phyloP scores from a whole-genome alignment of 169 alveolate genomes.

The Eimeria necatrix region DNA sequence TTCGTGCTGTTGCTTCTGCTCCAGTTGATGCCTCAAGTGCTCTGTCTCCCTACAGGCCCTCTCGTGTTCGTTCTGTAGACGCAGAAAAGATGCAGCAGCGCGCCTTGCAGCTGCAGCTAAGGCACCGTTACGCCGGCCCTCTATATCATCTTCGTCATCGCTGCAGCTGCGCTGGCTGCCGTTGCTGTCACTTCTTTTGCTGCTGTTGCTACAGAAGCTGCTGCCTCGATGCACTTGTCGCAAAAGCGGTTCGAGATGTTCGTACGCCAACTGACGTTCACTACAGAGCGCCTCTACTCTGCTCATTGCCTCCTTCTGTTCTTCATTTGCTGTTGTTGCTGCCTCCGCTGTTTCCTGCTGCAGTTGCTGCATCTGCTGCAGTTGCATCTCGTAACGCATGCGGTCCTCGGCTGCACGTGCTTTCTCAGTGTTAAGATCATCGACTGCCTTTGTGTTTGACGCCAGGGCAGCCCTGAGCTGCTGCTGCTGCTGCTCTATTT shows the following conservation, averaged over 20 bases:
- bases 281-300: constrained; percentile 69
- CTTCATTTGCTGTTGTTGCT: constrained; percentile 53
- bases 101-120: constrained; percentile 63
- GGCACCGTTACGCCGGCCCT: constrained; percentile 14
- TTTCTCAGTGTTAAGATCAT: constrained; percentile 57
- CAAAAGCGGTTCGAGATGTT: constrained; percentile 63
- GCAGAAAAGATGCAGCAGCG: constrained; percentile 64
- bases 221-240: constrained; percentile 1
- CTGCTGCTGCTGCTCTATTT: constrained; percentile 68
- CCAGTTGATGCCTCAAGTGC: constrained; percentile 65
- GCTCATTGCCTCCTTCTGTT: constrained; percentile 60
- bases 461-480: constrained; percentile 66
- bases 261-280: constrained; percentile 61
- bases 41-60: constrained; percentile 54
- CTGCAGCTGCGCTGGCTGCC: constrained; percentile 61
- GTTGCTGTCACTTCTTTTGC: constrained; percentile 62
- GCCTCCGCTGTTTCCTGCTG: constrained; percentile 63
- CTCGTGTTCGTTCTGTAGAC: constrained; percentile 24
- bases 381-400: constrained; percentile 63
- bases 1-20: constrained; percentile 60
- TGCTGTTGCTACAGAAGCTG: constrained; percentile 56
- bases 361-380: constrained; percentile 69
- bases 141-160: constrained; percentile 45
- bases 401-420: constrained; percentile 73
- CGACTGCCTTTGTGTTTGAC: constrained; percentile 41